Conservation (phyloP, 768 basidiomycete species). For the Termitomyces bulborhizus region DNA sequence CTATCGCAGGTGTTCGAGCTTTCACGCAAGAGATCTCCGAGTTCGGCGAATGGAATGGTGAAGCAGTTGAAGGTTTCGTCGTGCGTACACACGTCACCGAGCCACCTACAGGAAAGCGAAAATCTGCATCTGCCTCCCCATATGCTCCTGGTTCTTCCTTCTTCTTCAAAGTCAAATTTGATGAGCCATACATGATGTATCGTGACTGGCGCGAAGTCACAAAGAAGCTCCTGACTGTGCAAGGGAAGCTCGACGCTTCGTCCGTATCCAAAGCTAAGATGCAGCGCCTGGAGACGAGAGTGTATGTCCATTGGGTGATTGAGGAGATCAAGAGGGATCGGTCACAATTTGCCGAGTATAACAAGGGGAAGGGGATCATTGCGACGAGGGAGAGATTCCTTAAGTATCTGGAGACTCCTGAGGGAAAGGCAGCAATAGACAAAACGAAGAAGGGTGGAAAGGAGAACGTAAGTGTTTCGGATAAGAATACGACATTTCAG, state of each 20-base stretch:
- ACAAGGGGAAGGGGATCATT: slow-evolving; percentile 80
- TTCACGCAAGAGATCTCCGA: slow-evolving; percentile 68
- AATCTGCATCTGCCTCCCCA: slow-evolving; percentile 42
- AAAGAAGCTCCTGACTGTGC: slow-evolving; percentile 52
- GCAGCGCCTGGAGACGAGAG: slow-evolving; percentile 67
- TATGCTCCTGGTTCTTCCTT: slow-evolving; percentile 79
- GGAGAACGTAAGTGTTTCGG: slow-evolving; percentile 23
- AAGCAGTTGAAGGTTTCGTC: slow-evolving; percentile 91
- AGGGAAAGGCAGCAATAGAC: slow-evolving; percentile 31
- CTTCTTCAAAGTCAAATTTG: slow-evolving; percentile 99
- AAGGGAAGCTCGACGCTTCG: slow-evolving; percentile 19
- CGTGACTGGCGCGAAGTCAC: slow-evolving; percentile 97
- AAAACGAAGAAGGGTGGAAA: slow-evolving; percentile 24
- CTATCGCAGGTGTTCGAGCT: slow-evolving; percentile 57
- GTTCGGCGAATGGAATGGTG: slow-evolving; percentile 75
- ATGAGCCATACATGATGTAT: slow-evolving; percentile 98
- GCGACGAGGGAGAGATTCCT: slow-evolving; percentile 75
- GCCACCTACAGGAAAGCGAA: slow-evolving; percentile 26
- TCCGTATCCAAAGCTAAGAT: slow-evolving; percentile 60
- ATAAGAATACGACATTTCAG: slow-evolving; percentile 28
- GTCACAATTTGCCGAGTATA: slow-evolving; percentile 53
- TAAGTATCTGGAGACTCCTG: slow-evolving; percentile 49
- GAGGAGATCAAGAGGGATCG: slow-evolving; percentile 62
- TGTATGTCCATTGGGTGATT: slow-evolving; percentile 82
- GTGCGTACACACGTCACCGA: slow-evolving; percentile 66